phyloP scores from a whole-genome alignment of 306 rosid species.

The Lathyrus tuberosus region DNA sequence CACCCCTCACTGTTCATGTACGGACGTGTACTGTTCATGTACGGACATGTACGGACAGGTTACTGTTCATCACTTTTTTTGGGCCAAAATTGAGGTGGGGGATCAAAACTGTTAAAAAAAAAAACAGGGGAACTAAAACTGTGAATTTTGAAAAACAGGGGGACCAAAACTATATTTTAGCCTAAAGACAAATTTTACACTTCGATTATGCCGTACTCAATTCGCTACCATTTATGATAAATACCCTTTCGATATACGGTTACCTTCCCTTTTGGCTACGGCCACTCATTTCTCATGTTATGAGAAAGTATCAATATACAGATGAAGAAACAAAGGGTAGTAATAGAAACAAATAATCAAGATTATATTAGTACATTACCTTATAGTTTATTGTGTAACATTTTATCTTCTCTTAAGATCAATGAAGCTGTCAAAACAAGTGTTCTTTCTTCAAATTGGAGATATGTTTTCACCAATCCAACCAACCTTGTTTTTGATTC shows the following conservation, averaged over 20 bases:
- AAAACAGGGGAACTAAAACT: too few relatives aligned
- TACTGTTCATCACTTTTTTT: too few relatives aligned
- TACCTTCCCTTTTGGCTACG: constrained; percentile 5
- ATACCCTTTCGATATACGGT: background rate
- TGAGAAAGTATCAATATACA: constrained; percentile 3
- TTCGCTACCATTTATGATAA: background rate
- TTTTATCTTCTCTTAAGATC: constrained; percentile 30
- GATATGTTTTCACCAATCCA: constrained; percentile 24
- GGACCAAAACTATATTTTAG: too few relatives aligned
- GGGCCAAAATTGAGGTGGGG: too few relatives aligned
- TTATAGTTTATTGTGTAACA: constrained; percentile 16
- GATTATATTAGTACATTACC: constrained; percentile 43
- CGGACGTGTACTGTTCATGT: too few relatives aligned
- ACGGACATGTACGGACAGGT: too few relatives aligned
- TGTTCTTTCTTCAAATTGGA: constrained; percentile 40
- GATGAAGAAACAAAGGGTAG: constrained; percentile 15
- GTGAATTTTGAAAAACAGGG: too few relatives aligned
- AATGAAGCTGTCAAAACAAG: constrained; percentile 44
- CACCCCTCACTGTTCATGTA: too few relatives aligned
- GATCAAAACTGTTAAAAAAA: too few relatives aligned
- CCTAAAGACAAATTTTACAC: constrained; percentile 26
- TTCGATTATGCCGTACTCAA: background rate
- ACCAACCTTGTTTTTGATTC: constrained; percentile 36
- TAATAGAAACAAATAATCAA: constrained; percentile 18
- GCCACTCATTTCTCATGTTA: constrained; percentile 4